Conservation (phyloP, 139 green algal species). For the Ostreobium quekettii region DNA sequence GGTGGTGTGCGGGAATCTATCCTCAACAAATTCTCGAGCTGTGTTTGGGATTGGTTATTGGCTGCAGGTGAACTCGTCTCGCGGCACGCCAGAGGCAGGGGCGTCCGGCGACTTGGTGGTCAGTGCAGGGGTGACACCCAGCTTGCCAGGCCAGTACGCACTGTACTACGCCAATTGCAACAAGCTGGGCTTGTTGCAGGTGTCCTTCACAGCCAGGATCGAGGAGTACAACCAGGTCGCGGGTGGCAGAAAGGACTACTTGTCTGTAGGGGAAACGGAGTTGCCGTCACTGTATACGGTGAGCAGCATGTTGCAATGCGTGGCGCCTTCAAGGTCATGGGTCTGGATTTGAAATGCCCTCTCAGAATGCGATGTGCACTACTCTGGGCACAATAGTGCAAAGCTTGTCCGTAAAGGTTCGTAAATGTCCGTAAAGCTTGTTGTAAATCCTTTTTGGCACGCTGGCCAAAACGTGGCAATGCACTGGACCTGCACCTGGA, state of each 20-base stretch:
- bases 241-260: slow-evolving; percentile 64
- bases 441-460: too few species aligned
- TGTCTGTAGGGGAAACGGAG: slow-evolving; percentile 79
- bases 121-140: slow-evolving; percentile 30
- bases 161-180: slow-evolving; percentile 92
- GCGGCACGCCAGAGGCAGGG: too few species aligned
- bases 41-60: neutral
- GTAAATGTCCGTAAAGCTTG: neutral
- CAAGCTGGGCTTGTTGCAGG: slow-evolving; percentile 30
- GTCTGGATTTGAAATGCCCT: neutral
- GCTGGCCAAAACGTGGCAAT: too few species aligned
- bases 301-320: slow-evolving; percentile 18
- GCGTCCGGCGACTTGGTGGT: neutral
- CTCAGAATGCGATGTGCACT: neutral
- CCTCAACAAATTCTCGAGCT: too few species aligned
- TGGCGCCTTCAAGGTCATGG: neutral
- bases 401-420: neutral
- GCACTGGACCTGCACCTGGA: too few species aligned
- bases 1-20: too few species aligned
- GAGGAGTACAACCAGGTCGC: slow-evolving; percentile 66
- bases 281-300: slow-evolving; percentile 83
- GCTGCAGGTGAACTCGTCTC: neutral
- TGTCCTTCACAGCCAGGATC: slow-evolving; percentile 61
- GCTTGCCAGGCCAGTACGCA: slow-evolving; percentile 40
- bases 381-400: neutral